Evolutionary conservation across 148 eudicot species (phyloP).

Genomic region (Pharnaceum exiguum): DNA sequence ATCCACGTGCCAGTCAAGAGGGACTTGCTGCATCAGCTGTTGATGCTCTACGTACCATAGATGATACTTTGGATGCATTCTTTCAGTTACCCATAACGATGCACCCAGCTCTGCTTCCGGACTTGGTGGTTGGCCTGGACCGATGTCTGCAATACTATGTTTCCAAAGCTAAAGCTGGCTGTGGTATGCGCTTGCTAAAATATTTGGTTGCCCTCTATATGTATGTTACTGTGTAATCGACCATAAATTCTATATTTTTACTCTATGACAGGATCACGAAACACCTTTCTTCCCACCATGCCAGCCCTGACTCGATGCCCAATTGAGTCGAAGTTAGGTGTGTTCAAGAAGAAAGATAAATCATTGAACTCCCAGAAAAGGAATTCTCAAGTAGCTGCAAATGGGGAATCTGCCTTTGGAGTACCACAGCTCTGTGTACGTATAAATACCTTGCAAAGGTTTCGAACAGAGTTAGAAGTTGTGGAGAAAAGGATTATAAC

Average conservation of each 20-base stretch:
- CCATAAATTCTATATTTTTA: conserved; percentile 13
- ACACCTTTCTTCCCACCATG: conserved; percentile 73
- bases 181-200: conserved; percentile 49
- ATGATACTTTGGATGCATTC: conserved; percentile 84
- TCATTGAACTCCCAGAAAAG: conserved; percentile 46
- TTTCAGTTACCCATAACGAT: conserved; percentile 91
- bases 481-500: conserved; percentile 80
- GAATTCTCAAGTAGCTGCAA: conserved; percentile 70
- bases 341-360: conserved; percentile 86
- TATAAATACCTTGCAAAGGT: conserved; percentile 62
- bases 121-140: conserved; percentile 80
- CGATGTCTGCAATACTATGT: conserved; percentile 80
- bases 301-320: conserved; percentile 93
- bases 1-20: conserved; percentile 70
- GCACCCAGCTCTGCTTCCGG: conserved; percentile 90
- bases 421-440: conserved; percentile 69
- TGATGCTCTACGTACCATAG: conserved; percentile 61
- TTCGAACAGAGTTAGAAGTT: conserved; percentile 56
- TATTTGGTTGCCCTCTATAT: background rate
- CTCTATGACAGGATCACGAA: conserved; percentile 63
- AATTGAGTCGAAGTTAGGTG: conserved; percentile 58
- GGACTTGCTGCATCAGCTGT: conserved; percentile 85
- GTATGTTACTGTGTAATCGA: background rate
- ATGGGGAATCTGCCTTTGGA: conserved; percentile 48
- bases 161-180: conserved; percentile 80